Base-by-base conservation (phyloP, 768 basidiomycete genomes). In the Cystofilobasidium bisporidii region DNA sequence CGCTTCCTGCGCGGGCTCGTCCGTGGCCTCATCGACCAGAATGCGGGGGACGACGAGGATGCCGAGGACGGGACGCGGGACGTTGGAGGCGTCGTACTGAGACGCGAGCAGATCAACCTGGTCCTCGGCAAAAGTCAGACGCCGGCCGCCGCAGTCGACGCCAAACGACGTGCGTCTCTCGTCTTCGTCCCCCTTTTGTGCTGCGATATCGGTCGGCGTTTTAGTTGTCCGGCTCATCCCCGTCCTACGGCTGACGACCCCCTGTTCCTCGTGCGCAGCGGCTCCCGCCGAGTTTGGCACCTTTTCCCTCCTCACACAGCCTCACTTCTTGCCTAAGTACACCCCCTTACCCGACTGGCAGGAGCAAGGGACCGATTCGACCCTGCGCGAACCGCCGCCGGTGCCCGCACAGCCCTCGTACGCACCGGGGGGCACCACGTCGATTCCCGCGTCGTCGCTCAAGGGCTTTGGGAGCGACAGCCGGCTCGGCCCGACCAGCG, bases 261-360 rank as follows among this genome's bases (percentile, higher is more conserved):
- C n/a, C n/a, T n/a, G 36, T n/a, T 24, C n/a, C 18, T 22, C 36
- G 26, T n/a, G 30, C 50, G 15, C 53, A 56, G 28, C 9, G 1
- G 28, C 53, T 56, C 2, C 56, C 22, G 45, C 33, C 63, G 43
- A 62, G 58, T 40, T 43, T 55, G 41, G 53, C 36, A 67, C 26
- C 59, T 59, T 41, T 58, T 64, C 36, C 61, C 70, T 50, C 55
- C 58, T 47, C 43, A 61, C 32, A 22, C 62, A 33, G 61, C 50
- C 32, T 40, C 75, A 79, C 62, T 78, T 79, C 28, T 77, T 93
- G 33, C 79, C 77, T 6, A 78, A 80, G 53, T 84, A 86, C 66
- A 79, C 75, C 38, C 79, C 68, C 65, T 76, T 94, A 0, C 89
- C 90, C 0, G 89, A 90, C 72, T 96, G 93, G 93, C 81, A 88